Conservation (phyloP, 1,284 basidiomycete genomes). For the Naganishia albida region DNA sequence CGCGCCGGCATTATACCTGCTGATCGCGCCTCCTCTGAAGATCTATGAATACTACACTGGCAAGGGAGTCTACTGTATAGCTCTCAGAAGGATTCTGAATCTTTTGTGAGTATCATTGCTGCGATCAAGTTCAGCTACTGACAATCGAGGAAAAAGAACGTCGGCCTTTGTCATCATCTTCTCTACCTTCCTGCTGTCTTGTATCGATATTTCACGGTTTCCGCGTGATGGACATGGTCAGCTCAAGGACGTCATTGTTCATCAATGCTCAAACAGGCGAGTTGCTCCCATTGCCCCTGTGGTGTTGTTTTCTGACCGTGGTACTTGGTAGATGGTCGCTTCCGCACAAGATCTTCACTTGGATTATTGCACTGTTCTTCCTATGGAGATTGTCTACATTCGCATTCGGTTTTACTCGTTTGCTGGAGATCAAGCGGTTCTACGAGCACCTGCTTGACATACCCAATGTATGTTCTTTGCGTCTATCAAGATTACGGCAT, state of each 20-base stretch:
- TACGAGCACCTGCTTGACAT: slow-evolving; percentile 62
- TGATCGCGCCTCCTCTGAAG: slow-evolving; percentile 36
- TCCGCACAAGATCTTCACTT: slow-evolving; percentile 33
- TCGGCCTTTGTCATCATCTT: slow-evolving; percentile 96
- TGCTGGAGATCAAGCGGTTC: slow-evolving; percentile 92
- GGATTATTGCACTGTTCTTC: slow-evolving; percentile 70
- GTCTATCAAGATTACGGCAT: no score
- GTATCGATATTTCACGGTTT: slow-evolving; percentile 85
- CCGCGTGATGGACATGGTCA: slow-evolving; percentile 51
- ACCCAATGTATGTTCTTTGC: slow-evolving; percentile 58
- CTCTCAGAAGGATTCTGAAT: slow-evolving; percentile 80
- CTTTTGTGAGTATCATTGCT: slow-evolving; percentile 86
- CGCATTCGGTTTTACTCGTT: slow-evolving; percentile 62
- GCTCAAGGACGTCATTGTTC: slow-evolving; percentile 76
- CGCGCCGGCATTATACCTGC: neutral
- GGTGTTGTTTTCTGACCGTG: slow-evolving; percentile 58
- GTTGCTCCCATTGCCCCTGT: slow-evolving; percentile 51
- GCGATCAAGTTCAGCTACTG: slow-evolving; percentile 2
- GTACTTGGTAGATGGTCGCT: slow-evolving; percentile 30
- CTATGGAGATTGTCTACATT: slow-evolving; percentile 60
- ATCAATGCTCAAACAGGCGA: slow-evolving; percentile 76
- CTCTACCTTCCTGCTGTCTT: slow-evolving; percentile 92
- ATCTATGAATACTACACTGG: slow-evolving; percentile 91
- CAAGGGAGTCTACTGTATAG: slow-evolving; percentile 93
- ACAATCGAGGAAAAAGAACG: slow-evolving; percentile 63